Percentiles rank a stretch among this genome's conserved stretches.
phyloP scores from a whole-genome alignment of 345 rosid genomes.

The Lepidium africanum region DNA sequence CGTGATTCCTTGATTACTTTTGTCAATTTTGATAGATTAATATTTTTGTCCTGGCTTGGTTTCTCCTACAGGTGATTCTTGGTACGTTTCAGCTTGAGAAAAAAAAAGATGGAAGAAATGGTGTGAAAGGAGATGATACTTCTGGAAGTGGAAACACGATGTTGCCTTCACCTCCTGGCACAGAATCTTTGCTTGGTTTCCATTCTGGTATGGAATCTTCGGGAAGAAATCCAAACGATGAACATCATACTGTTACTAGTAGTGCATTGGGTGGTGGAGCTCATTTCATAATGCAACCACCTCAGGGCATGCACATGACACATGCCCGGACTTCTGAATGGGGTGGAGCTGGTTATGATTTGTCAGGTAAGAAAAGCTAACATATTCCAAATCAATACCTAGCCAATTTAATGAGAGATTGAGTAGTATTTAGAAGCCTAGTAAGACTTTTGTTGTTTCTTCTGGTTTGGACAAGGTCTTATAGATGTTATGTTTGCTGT shows the following conservation, averaged over 20 bases:
- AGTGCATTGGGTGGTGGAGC: constrained; percentile 31
- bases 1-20: not conserved
- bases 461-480: not conserved
- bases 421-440: not conserved
- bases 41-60: not conserved
- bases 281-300: constrained; percentile 49
- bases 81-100: constrained; percentile 54
- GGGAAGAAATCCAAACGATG: constrained; percentile 46
- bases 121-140: constrained; percentile 43
- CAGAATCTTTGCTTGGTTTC: constrained; percentile 36
- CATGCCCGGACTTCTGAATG: constrained; percentile 43
- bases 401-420: not conserved
- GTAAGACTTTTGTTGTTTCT: not conserved
- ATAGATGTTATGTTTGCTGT: constrained; percentile 8
- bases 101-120: constrained; percentile 39
- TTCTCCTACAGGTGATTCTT: constrained; percentile 48
- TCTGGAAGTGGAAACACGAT: constrained; percentile 45
- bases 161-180: constrained; percentile 42
- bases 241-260: constrained; percentile 30
- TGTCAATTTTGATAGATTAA: not conserved
- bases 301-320: constrained; percentile 39
- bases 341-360: constrained; percentile 42
- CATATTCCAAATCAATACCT: not conserved
- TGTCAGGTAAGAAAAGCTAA: constrained; percentile 36
- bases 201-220: constrained; percentile 41